Evolutionary conservation across 2,329 filamentous ascomycete species (phyloP), one percentile per base, ranked within the genome.

Genomic region (Venturia oleaginea): DNA sequence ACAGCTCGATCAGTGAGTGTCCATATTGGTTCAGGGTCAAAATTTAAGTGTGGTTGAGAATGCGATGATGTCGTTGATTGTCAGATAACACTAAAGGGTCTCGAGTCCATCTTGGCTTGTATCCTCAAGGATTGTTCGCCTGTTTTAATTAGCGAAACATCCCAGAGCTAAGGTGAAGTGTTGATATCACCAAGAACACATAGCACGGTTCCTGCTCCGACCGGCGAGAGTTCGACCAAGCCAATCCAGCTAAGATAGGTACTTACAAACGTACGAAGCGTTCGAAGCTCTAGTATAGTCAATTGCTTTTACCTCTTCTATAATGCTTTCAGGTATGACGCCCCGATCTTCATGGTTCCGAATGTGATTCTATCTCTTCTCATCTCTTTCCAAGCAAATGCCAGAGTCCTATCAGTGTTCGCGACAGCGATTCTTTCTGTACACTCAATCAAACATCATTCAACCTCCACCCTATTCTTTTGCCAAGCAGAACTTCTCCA

Each of bases 401-500:
- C 27, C 51, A 57, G 19, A 57, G 4, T 34, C n/a, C 32, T 22
- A 32, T 32, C 24, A 22, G 42, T 34, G 8, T 22, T 30, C n/a
- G 27, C 1, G 15, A 7, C 59, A 38, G 34, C 34, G n/a, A 61
- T 30, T 43, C 59, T 10, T 22, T 4, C 34, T 17, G 19, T 19
- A n/a, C 59, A 38, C 17, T 11, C 42, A 2, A 27, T 30, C 15
- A 27, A 42, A 15, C 19, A 54, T 22, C 38, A 30, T 51, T 51
- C 38, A 19, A 32, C 54, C 54, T 32, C 19, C 1, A 32, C 11
- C 40, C 61, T 54, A 64, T 3, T 65, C 42, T 13, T 65, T 59
- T 7, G 37, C 64, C 57, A 67, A 55, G 30, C 65, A 66, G 57
- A 81, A 84, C 24, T 74, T 73, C 71, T 80, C 80, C 8, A 84